Evolutionary conservation across 108 stramenopile species (phyloP), one percentile per base, ranked within the genome.

Genomic region (Skeletonema tropicum): DNA sequence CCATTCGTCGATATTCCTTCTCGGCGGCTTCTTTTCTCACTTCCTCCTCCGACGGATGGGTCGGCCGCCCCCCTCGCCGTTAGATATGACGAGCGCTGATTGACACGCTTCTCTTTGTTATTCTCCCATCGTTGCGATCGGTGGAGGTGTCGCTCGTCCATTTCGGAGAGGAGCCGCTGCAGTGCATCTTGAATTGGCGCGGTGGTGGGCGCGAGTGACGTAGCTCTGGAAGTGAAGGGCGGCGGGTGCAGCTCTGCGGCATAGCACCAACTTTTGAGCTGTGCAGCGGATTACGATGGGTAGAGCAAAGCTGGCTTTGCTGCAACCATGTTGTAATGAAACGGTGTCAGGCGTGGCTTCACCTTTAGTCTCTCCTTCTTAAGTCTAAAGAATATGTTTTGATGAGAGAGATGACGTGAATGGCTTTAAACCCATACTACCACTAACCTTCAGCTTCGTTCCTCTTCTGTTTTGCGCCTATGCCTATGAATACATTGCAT

Each of bases 311-410:
- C 84, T 76, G n/a, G n/a, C n/a, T n/a, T 29, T 29, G 2, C 1
- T 29, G 26, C 26, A 29, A 29, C 26, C n/a, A n/a, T n/a, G 26
- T 29, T 29, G 26, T 29, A 29, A 29, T 29, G 26, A 29, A 29
- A 29, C 26, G 26, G 26, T 29, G 26, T 29, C 1, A 2, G 26
- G 2, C 26, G 26, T 1, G 26, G 26, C 26, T 29, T 29, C 2
- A 29, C 86, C 88, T 70, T 84, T 85, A 19, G 89, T 87, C 77
- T 71, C 29, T 80, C 83, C 66, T 85, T 88, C 49, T 89, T 92
- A 29, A 29, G 26, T 29, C 1, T 29, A 29, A 29, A 1, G 26
- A 29, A 29, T 29, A 29, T 2, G 26, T 29, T 29, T 29, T 29
- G 26, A n/a, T 29, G 26, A 29, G 26, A 29, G 26, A 1, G 26